Evolutionary conservation across 2,329 filamentous ascomycete genomes (phyloP).

Genomic region (Sclerotinia sclerotiorum): DNA sequence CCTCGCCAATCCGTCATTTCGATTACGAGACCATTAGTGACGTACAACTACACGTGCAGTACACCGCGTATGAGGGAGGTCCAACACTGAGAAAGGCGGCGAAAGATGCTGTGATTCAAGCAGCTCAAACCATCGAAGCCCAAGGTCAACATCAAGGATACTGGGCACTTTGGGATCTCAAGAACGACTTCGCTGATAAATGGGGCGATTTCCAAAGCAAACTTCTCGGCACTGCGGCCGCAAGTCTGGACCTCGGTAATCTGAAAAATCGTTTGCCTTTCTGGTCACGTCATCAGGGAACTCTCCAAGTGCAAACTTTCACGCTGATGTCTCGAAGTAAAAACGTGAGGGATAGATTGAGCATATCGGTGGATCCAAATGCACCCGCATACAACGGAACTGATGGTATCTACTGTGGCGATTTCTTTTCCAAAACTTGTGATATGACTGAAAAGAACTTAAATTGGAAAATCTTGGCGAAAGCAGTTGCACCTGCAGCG

Average conservation of each 20-base stretch:
- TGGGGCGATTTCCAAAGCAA: neutral
- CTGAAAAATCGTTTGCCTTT: neutral
- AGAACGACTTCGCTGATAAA: neutral
- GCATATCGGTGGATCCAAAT: neutral
- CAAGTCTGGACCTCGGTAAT: neutral
- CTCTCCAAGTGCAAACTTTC: neutral
- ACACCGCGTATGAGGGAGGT: conserved; percentile 6
- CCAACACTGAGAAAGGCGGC: conserved; percentile 9
- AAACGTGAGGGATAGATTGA: neutral
- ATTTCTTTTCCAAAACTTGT: neutral
- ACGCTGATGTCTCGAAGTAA: neutral
- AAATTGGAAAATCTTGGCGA: neutral
- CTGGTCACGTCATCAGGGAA: neutral
- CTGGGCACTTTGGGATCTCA: neutral
- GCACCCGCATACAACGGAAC: neutral
- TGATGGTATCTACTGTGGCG: neutral
- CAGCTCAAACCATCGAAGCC: neutral
- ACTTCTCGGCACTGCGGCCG: neutral
- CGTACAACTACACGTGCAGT: conserved; percentile 5
- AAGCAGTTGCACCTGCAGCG: neutral
- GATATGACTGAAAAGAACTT: neutral
- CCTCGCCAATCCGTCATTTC: conserved; percentile 19
- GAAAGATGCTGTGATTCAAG: neutral
- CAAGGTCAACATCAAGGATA: conserved; percentile 7
- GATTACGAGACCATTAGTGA: neutral